Conservation (phyloP, 768 basidiomycete species). For the Asterophora parasitica region DNA sequence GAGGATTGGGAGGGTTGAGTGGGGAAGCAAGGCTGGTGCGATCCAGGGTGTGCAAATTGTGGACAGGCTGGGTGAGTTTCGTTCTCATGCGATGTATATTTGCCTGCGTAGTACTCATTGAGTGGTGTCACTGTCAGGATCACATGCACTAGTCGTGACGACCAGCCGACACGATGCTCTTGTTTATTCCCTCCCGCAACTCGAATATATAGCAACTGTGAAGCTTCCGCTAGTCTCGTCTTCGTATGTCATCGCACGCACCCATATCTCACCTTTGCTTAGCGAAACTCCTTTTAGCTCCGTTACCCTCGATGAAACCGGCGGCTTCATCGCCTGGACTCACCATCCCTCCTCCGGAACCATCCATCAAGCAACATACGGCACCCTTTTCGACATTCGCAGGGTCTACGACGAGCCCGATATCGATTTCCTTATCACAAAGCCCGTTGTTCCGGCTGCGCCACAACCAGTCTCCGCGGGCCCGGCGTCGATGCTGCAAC, state of each 20-base stretch:
- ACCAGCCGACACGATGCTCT: slow-evolving; percentile 45
- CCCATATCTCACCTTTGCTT: not conserved
- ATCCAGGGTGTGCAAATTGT: slow-evolving; percentile 52
- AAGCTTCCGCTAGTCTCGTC: slow-evolving; percentile 29
- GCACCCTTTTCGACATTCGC: slow-evolving; percentile 55
- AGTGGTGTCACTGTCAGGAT: slow-evolving; percentile 29
- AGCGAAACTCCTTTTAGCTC: slow-evolving; percentile 6
- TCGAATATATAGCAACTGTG: slow-evolving; percentile 51
- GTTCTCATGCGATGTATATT: not conserved
- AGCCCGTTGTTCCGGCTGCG: slow-evolving; percentile 43
- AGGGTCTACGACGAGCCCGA: slow-evolving; percentile 47
- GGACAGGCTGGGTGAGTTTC: slow-evolving; percentile 51
- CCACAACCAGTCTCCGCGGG: slow-evolving; percentile 61
- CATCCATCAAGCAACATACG: slow-evolving; percentile 39
- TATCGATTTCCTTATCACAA: slow-evolving; percentile 43
- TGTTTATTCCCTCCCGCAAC: slow-evolving; percentile 59
- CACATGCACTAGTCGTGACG: slow-evolving; percentile 51
- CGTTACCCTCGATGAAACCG: slow-evolving; percentile 25
- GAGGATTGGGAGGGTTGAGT: slow-evolving; percentile 60
- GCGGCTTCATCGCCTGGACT: slow-evolving; percentile 51
- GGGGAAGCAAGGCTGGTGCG: slow-evolving; percentile 48
- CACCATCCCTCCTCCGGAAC: slow-evolving; percentile 28
- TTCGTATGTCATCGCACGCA: slow-evolving; percentile 24
- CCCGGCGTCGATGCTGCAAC: slow-evolving; percentile 43
- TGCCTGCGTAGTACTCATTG: not conserved